Evolutionary conservation across 805 yeast species (phyloP).

Genomic region (Wickerhamiella shivajii): DNA sequence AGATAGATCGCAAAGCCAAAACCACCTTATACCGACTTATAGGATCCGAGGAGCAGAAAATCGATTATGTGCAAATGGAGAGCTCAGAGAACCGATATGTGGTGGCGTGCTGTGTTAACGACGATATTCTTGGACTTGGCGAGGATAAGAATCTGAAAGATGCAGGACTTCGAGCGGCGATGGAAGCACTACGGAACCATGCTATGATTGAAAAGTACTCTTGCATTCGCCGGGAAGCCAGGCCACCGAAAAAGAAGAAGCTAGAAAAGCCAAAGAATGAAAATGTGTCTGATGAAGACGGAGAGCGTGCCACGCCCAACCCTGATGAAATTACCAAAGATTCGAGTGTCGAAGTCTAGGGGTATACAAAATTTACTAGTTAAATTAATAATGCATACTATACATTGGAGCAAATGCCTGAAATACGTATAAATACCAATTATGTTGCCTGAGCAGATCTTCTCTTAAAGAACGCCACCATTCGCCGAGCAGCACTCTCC

Average conservation of each 20-base stretch:
- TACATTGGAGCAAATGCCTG: too few relatives aligned
- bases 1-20: conserved; percentile 53
- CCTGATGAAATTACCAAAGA: not conserved
- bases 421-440: too few relatives aligned
- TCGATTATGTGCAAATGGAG: conserved; percentile 38
- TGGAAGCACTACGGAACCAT: conserved; percentile 51
- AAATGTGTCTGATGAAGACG: not conserved
- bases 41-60: conserved; percentile 56
- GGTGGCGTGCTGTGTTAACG: conserved; percentile 53
- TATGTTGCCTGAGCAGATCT: conserved; percentile 22
- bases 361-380: not conserved
- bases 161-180: conserved; percentile 80
- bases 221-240: conserved; percentile 32
- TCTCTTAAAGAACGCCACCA: conserved; percentile 26
- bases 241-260: not conserved
- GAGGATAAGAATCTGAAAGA: conserved; percentile 51
- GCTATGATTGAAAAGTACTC: conserved; percentile 49
- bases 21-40: conserved; percentile 53
- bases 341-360: not conserved
- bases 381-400: not conserved
- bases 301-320: not conserved
- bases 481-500: conserved; percentile 22
- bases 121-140: conserved; percentile 58
- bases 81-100: conserved; percentile 34
- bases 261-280: conserved; percentile 3